Percentiles rank a stretch among this genome's conserved stretches.
Evolutionary conservation across 2,329 filamentous ascomycete species (phyloP).

Genomic region (Cyphellophora europaea): DNA sequence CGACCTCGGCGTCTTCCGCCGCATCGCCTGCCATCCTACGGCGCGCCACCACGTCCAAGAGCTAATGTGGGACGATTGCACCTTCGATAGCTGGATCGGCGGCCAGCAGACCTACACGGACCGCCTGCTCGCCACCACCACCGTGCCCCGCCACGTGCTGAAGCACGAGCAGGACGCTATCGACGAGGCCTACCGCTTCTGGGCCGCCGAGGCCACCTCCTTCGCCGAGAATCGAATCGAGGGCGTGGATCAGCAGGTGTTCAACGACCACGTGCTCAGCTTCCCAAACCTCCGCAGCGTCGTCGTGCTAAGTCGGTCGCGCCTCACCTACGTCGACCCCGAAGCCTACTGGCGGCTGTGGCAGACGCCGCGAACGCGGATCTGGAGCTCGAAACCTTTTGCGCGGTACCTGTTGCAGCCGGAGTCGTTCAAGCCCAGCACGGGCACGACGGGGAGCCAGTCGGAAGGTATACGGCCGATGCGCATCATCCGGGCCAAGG

Average conservation of each 20-base stretch:
- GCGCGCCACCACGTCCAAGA: not conserved
- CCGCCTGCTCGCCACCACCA: constrained; percentile 6
- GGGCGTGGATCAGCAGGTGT: not conserved
- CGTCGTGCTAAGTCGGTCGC: not conserved
- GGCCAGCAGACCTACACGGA: constrained; percentile 1
- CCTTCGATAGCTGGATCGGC: constrained; percentile 1
- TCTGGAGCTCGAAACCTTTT: not conserved
- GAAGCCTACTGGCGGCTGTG: not conserved
- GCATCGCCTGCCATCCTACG: not conserved
- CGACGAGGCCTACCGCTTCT: constrained; percentile 1
- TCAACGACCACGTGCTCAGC: not conserved
- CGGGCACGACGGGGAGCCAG: not conserved
- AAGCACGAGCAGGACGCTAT: not conserved
- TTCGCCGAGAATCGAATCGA: not conserved
- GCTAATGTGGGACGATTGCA: constrained; percentile 1
- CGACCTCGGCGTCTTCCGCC: not conserved
- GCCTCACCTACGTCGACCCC: constrained; percentile 1
- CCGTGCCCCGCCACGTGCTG: constrained; percentile 2
- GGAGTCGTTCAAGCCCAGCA: constrained; percentile 1
- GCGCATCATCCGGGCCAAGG: not conserved
- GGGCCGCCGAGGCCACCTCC: not conserved
- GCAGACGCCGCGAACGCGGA: constrained; percentile 1
- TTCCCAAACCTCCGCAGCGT: constrained; percentile 1
- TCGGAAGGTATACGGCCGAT: constrained; percentile 3
- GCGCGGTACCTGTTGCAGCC: constrained; percentile 1